Evolutionary conservation across 768 basidiomycete genomes (phyloP).

Genomic region (Antrodiella citrinella): DNA sequence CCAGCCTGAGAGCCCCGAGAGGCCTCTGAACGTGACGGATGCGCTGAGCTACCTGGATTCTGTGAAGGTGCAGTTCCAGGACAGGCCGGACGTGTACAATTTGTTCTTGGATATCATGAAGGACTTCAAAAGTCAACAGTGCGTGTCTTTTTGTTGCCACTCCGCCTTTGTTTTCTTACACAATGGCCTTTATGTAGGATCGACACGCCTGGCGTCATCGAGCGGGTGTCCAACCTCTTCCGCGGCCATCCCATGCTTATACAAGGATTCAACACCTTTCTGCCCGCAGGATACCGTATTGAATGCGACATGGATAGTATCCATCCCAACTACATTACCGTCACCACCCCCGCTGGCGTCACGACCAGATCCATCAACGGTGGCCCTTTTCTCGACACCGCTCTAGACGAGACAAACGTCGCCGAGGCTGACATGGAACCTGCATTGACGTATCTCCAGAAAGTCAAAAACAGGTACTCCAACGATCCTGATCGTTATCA

Average conservation of each 20-base stretch:
- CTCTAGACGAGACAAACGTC: neutral
- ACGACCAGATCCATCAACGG: constrained; percentile 24
- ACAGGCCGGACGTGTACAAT: constrained; percentile 57
- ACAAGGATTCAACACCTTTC: constrained; percentile 97
- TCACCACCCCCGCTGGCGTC: constrained; percentile 68
- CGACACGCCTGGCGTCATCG: constrained; percentile 96
- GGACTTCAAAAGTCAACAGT: constrained; percentile 64
- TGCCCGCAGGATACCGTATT: constrained; percentile 91
- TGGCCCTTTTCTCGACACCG: neutral
- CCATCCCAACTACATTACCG: constrained; percentile 62
- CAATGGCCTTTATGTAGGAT: constrained; percentile 47
- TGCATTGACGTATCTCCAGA: constrained; percentile 94
- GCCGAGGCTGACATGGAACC: constrained; percentile 38
- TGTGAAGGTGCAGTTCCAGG: constrained; percentile 52
- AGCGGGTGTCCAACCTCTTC: constrained; percentile 90
- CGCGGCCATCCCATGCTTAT: constrained; percentile 85
- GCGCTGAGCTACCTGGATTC: constrained; percentile 57
- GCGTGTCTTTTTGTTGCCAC: constrained; percentile 14
- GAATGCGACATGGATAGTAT: constrained; percentile 63
- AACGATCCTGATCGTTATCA: constrained; percentile 77
- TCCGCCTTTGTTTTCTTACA: neutral
- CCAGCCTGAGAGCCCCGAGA: constrained; percentile 15
- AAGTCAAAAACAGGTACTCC: constrained; percentile 85
- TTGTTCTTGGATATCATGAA: constrained; percentile 65
- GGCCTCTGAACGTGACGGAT: constrained; percentile 54